Percentiles rank a stretch among this genome's conserved stretches.
Conservation (phyloP, 768 basidiomycete genomes). For the Podaxis sp. region DNA sequence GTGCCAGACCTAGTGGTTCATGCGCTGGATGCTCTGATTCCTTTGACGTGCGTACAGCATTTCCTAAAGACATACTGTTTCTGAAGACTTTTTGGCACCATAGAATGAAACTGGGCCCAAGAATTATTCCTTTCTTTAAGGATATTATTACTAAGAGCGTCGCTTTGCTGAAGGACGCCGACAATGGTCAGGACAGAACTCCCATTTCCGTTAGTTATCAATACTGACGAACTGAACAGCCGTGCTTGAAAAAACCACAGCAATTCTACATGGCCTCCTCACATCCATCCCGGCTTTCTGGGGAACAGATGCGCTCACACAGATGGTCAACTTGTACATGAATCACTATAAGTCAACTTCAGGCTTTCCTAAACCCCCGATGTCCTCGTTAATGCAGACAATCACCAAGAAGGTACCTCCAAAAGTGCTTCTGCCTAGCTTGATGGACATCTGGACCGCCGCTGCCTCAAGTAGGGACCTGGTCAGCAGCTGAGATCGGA, state of each 20-base stretch:
- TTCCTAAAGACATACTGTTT: not conserved
- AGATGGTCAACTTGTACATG: slow-evolving; percentile 54
- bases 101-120: slow-evolving; percentile 77
- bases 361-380: slow-evolving; percentile 24
- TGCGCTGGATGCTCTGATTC: slow-evolving; percentile 52
- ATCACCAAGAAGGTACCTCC: slow-evolving; percentile 69
- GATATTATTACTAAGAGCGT: slow-evolving; percentile 61
- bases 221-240: slow-evolving; percentile 19
- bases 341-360: slow-evolving; percentile 33
- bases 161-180: slow-evolving; percentile 37
- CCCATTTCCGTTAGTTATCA: not conserved
- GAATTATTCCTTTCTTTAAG: slow-evolving; percentile 82
- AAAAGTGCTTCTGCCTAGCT: slow-evolving; percentile 60
- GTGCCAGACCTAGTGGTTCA: slow-evolving; percentile 29
- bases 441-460: slow-evolving; percentile 54
- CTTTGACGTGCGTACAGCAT: slow-evolving; percentile 50
- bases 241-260: slow-evolving; percentile 29
- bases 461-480: slow-evolving; percentile 21
- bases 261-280: slow-evolving; percentile 65
- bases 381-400: slow-evolving; percentile 52
- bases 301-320: slow-evolving; percentile 52
- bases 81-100: slow-evolving; percentile 11
- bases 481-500: slow-evolving; percentile 24
- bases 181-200: slow-evolving; percentile 26
- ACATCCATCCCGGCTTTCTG: slow-evolving; percentile 81